Base-by-base conservation (phyloP, 805 yeast genomes). In the Saccharomycopsis sp. region DNA sequence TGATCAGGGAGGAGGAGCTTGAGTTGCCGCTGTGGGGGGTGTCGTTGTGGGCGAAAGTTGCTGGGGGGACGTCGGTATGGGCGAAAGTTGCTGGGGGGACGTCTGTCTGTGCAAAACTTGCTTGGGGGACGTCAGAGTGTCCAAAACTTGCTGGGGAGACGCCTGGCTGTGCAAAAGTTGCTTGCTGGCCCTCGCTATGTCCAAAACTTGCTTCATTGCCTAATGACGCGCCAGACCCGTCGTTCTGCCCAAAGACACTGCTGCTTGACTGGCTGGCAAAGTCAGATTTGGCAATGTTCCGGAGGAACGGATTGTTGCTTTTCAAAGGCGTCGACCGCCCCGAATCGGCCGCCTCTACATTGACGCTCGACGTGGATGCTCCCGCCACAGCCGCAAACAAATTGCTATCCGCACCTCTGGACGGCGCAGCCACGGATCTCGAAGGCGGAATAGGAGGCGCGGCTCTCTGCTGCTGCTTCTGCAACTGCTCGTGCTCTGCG, bases 401-500 rank as follows among this genome's bases (percentile, higher is more conserved):
- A 2, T 62, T 41, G 24, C 55, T 24, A 2, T n/a, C 37, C n/a
- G 52, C 47, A 15, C 50, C 44, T 29, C 53, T 20, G 37, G 29
- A 24, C 15, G 51, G 37, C 21, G 24, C 20, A 20, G 23, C 34
- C 9, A 50, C 60, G 60, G 12, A 63, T 44, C 48, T 44, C 18
- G 48, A 44, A 44, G 48, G 48, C 4, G 55, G 47, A 55, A 53
- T 14, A 24, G 21, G 34, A 24, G 53, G n/a, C 8, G 23, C 51
- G 18, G 24, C 47, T 51, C n/a, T 14, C 20, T 34, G 24, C 8
- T 16, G 62, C 53, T 1, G 57, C 60, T 41, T 58, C 52, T n/a
- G 60, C 60, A 52, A 56, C 56, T 69, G 66, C 23, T 78, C 75
- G 58, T 74, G 73, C 20, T 66, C 69, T 44, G 64, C 64, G 53